These are phyloP conservation scores for Claviceps sp. DNA, from an alignment of 2,329 filamentous ascomycete genomes.

Conservation along the genomic window DNA sequence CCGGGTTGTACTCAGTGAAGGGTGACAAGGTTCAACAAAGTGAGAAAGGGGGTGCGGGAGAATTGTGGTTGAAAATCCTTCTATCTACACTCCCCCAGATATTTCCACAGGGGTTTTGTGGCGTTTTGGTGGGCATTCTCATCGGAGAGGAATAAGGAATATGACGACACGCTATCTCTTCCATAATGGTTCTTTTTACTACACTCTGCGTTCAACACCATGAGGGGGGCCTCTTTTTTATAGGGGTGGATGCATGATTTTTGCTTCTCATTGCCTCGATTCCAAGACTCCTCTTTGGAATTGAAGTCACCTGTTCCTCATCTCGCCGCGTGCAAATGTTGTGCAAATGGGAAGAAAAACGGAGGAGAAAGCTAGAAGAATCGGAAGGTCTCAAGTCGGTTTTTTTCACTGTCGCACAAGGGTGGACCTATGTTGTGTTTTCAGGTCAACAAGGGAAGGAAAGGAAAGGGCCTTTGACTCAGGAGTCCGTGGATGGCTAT, in stretches of 20 bases:
- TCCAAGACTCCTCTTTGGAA: no score
- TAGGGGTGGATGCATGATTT: not conserved
- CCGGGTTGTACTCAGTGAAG: no score
- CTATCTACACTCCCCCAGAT: not conserved
- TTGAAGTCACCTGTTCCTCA: not conserved
- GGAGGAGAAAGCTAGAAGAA: not conserved
- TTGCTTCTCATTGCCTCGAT: no score
- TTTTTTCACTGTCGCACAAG: not conserved
- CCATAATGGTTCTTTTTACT: not conserved
- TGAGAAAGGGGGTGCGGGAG: no score
- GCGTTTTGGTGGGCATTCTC: slow-evolving; percentile 7
- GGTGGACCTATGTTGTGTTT: not conserved
- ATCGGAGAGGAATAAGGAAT: not conserved
- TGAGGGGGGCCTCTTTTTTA: not conserved
- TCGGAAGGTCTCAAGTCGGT: not conserved
- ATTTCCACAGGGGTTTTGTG: not conserved
- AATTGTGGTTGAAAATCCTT: not conserved
- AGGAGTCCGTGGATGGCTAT: no score
- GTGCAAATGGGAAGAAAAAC: not conserved
- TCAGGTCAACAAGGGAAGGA: not conserved
- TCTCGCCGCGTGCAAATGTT: not conserved
- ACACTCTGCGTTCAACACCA: not conserved
- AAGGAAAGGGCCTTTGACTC: no score
- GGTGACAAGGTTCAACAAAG: no score
- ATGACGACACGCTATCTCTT: not conserved